A percentile compares a stretch with the other conserved stretches of the same genome.
phyloP scores from a whole-genome alignment of 352 stramenopile species.

The Pythium coloratum region DNA sequence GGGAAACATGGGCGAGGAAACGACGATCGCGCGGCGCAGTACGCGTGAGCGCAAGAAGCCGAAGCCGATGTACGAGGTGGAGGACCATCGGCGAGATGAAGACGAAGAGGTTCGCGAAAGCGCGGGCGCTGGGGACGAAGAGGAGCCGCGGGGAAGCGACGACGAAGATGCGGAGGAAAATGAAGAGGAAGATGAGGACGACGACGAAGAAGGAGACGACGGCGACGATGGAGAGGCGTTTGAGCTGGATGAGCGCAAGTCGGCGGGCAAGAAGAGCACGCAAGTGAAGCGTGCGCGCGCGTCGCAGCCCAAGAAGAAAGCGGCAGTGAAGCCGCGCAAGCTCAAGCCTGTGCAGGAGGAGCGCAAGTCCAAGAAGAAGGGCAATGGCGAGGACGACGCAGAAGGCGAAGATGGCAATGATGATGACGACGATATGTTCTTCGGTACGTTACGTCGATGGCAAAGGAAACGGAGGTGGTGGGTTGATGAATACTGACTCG shows the following conservation, averaged over 20 bases:
- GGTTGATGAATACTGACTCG: not conserved
- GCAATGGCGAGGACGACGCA: slow-evolving; percentile 6
- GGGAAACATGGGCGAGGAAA: slow-evolving; percentile 1
- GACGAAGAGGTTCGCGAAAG: slow-evolving; percentile 24
- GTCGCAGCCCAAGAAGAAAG: slow-evolving; percentile 13
- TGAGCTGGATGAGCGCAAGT: slow-evolving; percentile 32
- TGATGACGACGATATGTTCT: slow-evolving; percentile 27
- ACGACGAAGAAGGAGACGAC: slow-evolving; percentile 24
- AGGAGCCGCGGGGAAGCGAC: slow-evolving; percentile 28
- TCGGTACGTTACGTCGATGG: slow-evolving; percentile 23
- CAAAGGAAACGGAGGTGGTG: not conserved
- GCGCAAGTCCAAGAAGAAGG: slow-evolving; percentile 3
- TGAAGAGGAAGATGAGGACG: slow-evolving; percentile 39
- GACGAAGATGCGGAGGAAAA: slow-evolving; percentile 29
- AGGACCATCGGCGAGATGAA: slow-evolving; percentile 42
- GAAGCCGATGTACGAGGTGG: slow-evolving; percentile 70
- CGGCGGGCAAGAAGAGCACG: slow-evolving; percentile 15
- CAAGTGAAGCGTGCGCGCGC: not conserved
- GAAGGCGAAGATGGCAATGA: slow-evolving; percentile 21
- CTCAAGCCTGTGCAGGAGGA: slow-evolving; percentile 42
- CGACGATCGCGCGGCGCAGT: slow-evolving; percentile 53
- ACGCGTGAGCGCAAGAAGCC: slow-evolving; percentile 65
- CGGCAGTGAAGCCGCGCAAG: slow-evolving; percentile 28
- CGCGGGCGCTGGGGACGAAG: slow-evolving; percentile 8
- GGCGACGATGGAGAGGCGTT: slow-evolving; percentile 28